Evolutionary conservation across 371 early-diverging fungal genomes (phyloP).

Genomic region (Mortierella sp.): DNA sequence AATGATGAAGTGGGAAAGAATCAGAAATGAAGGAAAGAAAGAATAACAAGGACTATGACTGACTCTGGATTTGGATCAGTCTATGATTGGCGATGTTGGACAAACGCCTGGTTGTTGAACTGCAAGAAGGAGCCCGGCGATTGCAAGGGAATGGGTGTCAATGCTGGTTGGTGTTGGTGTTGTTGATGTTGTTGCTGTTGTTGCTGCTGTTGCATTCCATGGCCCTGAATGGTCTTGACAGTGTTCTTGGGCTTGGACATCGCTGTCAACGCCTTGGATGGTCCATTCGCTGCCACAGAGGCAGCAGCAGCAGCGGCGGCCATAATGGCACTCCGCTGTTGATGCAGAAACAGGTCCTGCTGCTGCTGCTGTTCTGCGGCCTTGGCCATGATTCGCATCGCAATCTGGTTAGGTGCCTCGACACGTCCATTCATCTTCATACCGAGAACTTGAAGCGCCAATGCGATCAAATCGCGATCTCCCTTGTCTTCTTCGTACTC

Average conservation of each 20-base stretch:
- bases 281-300: neutral
- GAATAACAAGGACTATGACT: too few species aligned
- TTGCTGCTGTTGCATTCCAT: conserved; percentile 11
- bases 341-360: conserved; percentile 12
- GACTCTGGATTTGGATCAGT: too few species aligned
- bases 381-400: conserved; percentile 79
- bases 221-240: neutral
- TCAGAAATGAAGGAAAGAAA: too few species aligned
- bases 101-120: too few species aligned
- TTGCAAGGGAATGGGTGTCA: conserved; percentile 34
- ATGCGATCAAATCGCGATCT: conserved; percentile 82
- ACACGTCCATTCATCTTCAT: conserved; percentile 80
- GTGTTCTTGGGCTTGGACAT: too few species aligned
- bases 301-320: neutral
- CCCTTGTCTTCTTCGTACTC: conserved; percentile 64
- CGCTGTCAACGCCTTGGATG: too few species aligned
- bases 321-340: conserved; percentile 1
- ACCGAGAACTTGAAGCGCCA: conserved; percentile 86
- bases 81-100: too few species aligned
- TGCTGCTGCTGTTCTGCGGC: conserved; percentile 50
- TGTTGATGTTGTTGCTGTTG: neutral
- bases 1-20: too few species aligned
- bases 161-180: conserved; percentile 3
- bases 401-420: conserved; percentile 73
- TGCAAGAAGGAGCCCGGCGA: conserved; percentile 9